A percentile compares a stretch with the other conserved stretches of the same genome.
Evolutionary conservation across 2,329 filamentous ascomycete genomes (phyloP).

Genomic region (Microcyclospora pomicola): DNA sequence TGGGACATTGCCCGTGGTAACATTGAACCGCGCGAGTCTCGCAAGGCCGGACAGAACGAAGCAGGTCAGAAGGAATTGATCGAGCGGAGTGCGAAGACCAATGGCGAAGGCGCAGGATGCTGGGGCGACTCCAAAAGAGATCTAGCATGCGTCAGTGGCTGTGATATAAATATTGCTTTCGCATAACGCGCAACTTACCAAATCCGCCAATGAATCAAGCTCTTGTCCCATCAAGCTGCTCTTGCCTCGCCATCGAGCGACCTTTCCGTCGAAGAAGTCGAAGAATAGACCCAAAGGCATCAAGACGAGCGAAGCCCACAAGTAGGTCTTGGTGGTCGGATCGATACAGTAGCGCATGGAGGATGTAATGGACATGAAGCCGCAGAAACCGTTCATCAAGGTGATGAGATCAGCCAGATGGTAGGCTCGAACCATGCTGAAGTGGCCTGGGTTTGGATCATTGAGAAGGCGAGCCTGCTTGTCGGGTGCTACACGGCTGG

Average conservation of each 20-base stretch:
- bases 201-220: slow-evolving; percentile 83
- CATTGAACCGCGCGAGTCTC: slow-evolving; percentile 91
- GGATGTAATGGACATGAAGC: slow-evolving; percentile 89
- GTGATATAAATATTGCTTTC: background rate
- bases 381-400: slow-evolving; percentile 75
- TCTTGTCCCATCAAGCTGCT: slow-evolving; percentile 97
- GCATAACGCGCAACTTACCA: slow-evolving; percentile 46
- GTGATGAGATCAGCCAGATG: slow-evolving; percentile 73
- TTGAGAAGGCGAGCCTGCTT: slow-evolving; percentile 65
- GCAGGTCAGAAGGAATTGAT: slow-evolving; percentile 69
- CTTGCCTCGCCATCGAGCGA: slow-evolving; percentile 93
- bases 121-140: slow-evolving; percentile 88
- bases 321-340: slow-evolving; percentile 43
- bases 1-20: slow-evolving; percentile 76
- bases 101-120: slow-evolving; percentile 79
- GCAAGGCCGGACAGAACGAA: slow-evolving; percentile 94
- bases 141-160: slow-evolving; percentile 37
- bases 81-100: slow-evolving; percentile 68
- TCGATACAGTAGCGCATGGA: slow-evolving; percentile 86
- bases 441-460: slow-evolving; percentile 53
- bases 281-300: slow-evolving; percentile 93
- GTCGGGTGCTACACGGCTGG: slow-evolving; percentile 41
- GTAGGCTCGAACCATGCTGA: slow-evolving; percentile 46
- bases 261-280: slow-evolving; percentile 94
- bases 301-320: slow-evolving; percentile 73